Conservation (phyloP, 2,329 filamentous ascomycete species). For the Aspergillus versicolor region DNA sequence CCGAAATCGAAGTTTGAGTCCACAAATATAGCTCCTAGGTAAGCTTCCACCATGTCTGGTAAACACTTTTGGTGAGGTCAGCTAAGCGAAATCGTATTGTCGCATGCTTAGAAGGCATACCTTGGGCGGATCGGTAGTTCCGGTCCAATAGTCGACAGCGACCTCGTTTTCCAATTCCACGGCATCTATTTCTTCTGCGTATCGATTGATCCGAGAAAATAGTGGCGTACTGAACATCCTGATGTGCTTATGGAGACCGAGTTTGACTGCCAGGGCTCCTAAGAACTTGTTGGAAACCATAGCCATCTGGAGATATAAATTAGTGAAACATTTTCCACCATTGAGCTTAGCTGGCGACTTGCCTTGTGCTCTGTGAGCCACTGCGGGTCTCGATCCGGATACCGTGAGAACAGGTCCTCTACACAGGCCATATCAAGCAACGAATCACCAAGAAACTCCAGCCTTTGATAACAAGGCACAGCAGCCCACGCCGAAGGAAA, state of each 20-base stretch:
- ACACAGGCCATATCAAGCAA: constrained; percentile 84
- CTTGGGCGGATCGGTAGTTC: constrained; percentile 45
- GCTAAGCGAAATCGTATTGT: neutral
- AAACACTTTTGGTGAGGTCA: constrained; percentile 51
- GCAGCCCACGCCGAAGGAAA: constrained; percentile 71
- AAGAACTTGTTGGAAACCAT: constrained; percentile 98
- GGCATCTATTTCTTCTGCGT: constrained; percentile 40
- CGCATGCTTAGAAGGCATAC: constrained; percentile 19
- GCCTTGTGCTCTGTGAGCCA: constrained; percentile 96
- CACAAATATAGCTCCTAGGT: constrained; percentile 86
- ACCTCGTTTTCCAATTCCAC: constrained; percentile 31
- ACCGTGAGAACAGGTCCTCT: constrained; percentile 74
- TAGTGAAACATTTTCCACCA: neutral
- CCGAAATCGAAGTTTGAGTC: constrained; percentile 78
- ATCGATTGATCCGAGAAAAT: constrained; percentile 50
- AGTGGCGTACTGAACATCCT: constrained; percentile 44
- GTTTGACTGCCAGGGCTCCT: constrained; percentile 72
- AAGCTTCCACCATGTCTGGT: constrained; percentile 85
- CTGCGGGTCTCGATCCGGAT: constrained; percentile 80
- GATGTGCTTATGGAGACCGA: constrained; percentile 76
- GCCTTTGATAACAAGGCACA: constrained; percentile 84
- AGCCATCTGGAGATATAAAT: constrained; percentile 61
- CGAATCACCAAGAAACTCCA: constrained; percentile 90
- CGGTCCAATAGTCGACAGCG: constrained; percentile 44
- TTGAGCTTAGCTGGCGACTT: constrained; percentile 8